A percentile compares a stretch with the other conserved stretches of the same genome.
Conservation (phyloP, 129 eudicot species). For the Flaveria bidentis region DNA sequence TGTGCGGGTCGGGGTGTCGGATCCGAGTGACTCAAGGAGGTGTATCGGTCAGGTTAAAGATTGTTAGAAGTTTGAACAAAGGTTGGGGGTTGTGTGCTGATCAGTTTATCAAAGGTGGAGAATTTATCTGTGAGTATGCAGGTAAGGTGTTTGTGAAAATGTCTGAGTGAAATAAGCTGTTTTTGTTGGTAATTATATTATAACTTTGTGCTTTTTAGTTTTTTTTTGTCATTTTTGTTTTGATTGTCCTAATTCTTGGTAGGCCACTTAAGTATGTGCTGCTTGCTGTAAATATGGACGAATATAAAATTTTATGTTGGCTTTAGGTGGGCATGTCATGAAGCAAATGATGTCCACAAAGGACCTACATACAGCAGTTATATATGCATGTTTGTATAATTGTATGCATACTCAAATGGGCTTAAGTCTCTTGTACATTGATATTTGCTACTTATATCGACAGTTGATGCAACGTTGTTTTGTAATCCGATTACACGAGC, state of each 20-base stretch:
- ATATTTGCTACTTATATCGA: not conserved
- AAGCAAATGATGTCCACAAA: slow-evolving; percentile 26
- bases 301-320: slow-evolving; percentile 26
- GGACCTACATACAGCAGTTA: slow-evolving; percentile 21
- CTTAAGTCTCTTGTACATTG: not conserved
- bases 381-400: not conserved
- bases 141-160: slow-evolving; percentile 48
- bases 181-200: not conserved
- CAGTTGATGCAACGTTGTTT: too few species aligned
- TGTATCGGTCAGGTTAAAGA: slow-evolving; percentile 48
- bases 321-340: slow-evolving; percentile 35
- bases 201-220: not conserved
- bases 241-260: slow-evolving; percentile 42
- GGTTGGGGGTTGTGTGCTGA: slow-evolving; percentile 87
- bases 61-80: slow-evolving; percentile 53
- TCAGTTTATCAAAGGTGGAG: slow-evolving; percentile 49
- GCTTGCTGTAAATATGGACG: slow-evolving; percentile 46
- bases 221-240: not conserved
- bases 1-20: slow-evolving; percentile 58
- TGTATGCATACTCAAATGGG: not conserved
- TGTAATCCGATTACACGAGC: too few species aligned
- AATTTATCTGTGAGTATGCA: slow-evolving; percentile 86
- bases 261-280: slow-evolving; percentile 33
- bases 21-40: slow-evolving; percentile 64
- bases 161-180: not conserved